A percentile compares a stretch with the other conserved stretches of the same genome.
phyloP scores from a whole-genome alignment of 345 rosid species.

The Dovyalis caffra region DNA sequence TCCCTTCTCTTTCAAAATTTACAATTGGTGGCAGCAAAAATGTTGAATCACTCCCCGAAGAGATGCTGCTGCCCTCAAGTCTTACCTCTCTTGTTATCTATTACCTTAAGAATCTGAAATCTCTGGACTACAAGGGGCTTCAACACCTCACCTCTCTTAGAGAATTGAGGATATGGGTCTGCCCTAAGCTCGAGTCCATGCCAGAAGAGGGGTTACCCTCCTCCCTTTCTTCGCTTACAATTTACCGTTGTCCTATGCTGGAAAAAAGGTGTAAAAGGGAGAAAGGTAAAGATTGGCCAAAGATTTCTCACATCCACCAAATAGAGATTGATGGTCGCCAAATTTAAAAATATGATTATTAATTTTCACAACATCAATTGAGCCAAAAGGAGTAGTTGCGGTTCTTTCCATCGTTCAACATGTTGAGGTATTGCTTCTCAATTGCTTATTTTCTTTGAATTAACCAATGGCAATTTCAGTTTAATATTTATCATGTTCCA shows the following conservation, averaged over 20 bases:
- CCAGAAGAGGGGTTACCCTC: slow-evolving; percentile 4
- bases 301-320: neutral
- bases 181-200: slow-evolving; percentile 4
- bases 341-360: too few species aligned
- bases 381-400: neutral
- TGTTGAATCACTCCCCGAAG: slow-evolving; percentile 10
- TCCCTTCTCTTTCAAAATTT: neutral
- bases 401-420: too few species aligned
- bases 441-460: too few species aligned
- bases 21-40: neutral
- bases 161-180: too few species aligned
- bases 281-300: slow-evolving; percentile 1
- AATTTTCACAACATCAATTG: neutral
- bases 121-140: neutral
- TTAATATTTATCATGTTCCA: too few species aligned
- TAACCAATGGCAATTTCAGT: too few species aligned
- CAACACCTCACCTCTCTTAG: too few species aligned
- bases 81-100: neutral
- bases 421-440: too few species aligned
- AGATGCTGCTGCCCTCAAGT: slow-evolving; percentile 5
- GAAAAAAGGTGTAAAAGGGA: neutral
- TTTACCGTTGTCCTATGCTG: neutral
- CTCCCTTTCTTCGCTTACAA: neutral
- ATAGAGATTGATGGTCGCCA: neutral
- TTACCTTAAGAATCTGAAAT: neutral